Percentiles rank a stretch among this genome's conserved stretches.
Conservation (phyloP, 257 asterid genomes). For the Dorcoceras hygrometricum region DNA sequence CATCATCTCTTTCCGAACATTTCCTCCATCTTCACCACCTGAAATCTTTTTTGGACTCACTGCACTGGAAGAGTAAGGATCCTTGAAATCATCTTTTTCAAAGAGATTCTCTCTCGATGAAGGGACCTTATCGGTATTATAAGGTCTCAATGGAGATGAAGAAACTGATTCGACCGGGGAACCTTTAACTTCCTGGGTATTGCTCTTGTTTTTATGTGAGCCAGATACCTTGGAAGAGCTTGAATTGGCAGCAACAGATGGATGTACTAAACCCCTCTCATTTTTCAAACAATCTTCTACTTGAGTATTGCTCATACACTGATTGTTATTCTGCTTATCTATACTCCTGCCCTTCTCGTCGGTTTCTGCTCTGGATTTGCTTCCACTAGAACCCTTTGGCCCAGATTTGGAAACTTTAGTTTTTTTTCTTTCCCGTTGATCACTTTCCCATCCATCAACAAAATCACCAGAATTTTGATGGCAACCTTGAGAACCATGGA, state of each 20-base stretch:
- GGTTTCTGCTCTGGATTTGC: conserved; percentile 36
- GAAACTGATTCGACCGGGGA: conserved; percentile 98
- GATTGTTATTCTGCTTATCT: conserved; percentile 39
- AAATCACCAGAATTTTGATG: conserved; percentile 40
- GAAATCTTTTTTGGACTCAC: conserved; percentile 51
- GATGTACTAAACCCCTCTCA: conserved; percentile 53
- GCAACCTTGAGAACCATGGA: conserved; percentile 31
- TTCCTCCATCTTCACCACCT: conserved; percentile 45
- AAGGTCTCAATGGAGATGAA: conserved; percentile 76
- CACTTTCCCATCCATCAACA: conserved; percentile 49
- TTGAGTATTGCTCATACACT: conserved; percentile 37
- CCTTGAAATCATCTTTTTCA: conserved; percentile 44
- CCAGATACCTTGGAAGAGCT: conserved; percentile 98
- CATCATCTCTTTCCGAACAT: conserved; percentile 31
- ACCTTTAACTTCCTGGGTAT: conserved; percentile 66
- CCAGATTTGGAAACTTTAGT: conserved; percentile 62
- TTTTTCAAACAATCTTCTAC: conserved; percentile 53
- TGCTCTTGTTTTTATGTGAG: conserved; percentile 61
- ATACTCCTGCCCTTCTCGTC: conserved; percentile 39
- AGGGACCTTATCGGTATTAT: conserved; percentile 42
- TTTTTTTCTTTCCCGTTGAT: conserved; percentile 66
- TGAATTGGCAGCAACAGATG: conserved; percentile 81
- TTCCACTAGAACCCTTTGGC: conserved; percentile 53
- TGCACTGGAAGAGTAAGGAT: conserved; percentile 35
- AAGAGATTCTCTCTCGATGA: conserved; percentile 39